Conservation (phyloP, 768 basidiomycete species). For the Boletus edulis region DNA sequence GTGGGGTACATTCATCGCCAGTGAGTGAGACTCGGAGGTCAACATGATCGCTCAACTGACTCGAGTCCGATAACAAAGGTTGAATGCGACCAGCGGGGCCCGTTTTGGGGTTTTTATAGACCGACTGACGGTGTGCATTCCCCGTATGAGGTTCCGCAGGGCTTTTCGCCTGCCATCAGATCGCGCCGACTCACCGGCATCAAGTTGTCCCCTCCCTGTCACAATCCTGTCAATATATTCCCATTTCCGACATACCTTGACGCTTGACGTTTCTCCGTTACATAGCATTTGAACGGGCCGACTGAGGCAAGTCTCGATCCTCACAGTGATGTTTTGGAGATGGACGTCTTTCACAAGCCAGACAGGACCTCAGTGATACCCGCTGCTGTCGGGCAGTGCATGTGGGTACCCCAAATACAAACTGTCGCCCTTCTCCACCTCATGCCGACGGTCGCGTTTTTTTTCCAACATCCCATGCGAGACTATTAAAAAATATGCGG, state of each 20-base stretch:
- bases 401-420: not conserved
- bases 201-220: not conserved
- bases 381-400: not conserved
- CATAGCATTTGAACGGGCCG: not conserved
- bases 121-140: not conserved
- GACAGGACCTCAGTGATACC: not conserved
- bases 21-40: not conserved
- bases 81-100: not conserved
- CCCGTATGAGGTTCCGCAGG: slow-evolving; percentile 9
- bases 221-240: not conserved
- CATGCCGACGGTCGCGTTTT: not conserved
- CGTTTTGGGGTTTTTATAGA: slow-evolving; percentile 1
- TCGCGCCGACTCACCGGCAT: slow-evolving; percentile 8
- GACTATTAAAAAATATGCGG: not conserved
- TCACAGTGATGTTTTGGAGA: not conserved
- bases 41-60: not conserved
- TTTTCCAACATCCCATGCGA: not conserved
- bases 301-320: not conserved
- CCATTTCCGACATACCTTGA: not conserved
- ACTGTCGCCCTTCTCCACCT: not conserved
- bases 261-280: not conserved
- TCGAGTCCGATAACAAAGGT: not conserved
- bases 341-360: not conserved
- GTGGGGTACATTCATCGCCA: not conserved
- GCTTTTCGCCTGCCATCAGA: not conserved